A percentile compares a stretch with the other conserved stretches of the same genome.
Evolutionary conservation across 2,329 filamentous ascomycete genomes (phyloP).

Genomic region (Fusarium equiseti): DNA sequence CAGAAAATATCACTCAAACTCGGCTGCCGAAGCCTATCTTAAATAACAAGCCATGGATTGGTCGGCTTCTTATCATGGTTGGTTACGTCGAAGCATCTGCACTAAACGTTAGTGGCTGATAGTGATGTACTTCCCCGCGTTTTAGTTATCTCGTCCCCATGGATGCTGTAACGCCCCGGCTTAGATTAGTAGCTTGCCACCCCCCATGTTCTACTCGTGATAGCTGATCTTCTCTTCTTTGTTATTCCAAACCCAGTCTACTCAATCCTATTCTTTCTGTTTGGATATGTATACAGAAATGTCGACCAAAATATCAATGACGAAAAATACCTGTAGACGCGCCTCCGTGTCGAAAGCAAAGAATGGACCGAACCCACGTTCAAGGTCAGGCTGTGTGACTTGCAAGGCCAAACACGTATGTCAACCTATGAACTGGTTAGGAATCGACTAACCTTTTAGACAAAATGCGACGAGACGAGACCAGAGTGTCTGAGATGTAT

Average conservation of each 20-base stretch:
- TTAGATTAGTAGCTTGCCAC: slow-evolving; percentile 31
- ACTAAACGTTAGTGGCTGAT: slow-evolving; percentile 36
- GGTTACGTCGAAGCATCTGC: slow-evolving; percentile 3
- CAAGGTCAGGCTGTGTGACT: slow-evolving; percentile 49
- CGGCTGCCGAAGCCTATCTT: slow-evolving; percentile 24
- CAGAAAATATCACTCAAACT: background rate
- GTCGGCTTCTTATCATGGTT: slow-evolving; percentile 28
- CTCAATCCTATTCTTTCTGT: background rate
- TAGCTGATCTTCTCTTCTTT: slow-evolving; percentile 13
- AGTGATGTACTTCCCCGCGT: slow-evolving; percentile 41
- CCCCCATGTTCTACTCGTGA: slow-evolving; percentile 11
- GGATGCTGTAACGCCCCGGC: background rate
- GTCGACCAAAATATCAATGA: slow-evolving; percentile 22
- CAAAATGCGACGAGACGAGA: slow-evolving; percentile 51
- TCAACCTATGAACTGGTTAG: background rate
- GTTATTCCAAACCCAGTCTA: background rate
- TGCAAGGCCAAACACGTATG: slow-evolving; percentile 50
- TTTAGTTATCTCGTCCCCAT: slow-evolving; percentile 34
- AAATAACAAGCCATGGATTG: background rate
- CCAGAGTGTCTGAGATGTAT: slow-evolving; percentile 47
- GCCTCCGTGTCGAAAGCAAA: slow-evolving; percentile 19
- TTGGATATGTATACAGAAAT: background rate
- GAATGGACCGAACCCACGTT: slow-evolving; percentile 41
- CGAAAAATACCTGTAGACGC: slow-evolving; percentile 27
- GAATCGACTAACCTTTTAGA: slow-evolving; percentile 21